phyloP scores from a whole-genome alignment of 345 rosid species.

The Eucalyptus tenuipes region DNA sequence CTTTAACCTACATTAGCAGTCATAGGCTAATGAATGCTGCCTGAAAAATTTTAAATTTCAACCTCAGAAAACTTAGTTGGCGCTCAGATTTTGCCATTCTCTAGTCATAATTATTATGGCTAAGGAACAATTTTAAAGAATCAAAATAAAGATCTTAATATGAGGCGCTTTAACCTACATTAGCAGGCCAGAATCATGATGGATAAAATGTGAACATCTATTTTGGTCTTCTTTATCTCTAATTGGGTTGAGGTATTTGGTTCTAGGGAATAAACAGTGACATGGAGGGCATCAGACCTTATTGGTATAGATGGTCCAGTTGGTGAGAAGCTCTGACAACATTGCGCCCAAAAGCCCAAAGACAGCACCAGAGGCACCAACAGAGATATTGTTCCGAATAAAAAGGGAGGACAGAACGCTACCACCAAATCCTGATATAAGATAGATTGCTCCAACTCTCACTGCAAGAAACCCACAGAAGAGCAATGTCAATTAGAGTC shows the following conservation, averaged over 20 bases:
- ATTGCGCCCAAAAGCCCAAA: constrained; percentile 97
- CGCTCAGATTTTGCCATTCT: background rate
- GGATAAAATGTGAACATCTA: background rate
- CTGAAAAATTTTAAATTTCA: background rate
- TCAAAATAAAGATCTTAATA: background rate
- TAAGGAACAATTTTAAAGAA: background rate
- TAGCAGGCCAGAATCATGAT: background rate
- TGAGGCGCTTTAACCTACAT: background rate
- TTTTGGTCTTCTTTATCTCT: background rate
- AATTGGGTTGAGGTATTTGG: background rate
- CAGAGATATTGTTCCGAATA: constrained; percentile 58
- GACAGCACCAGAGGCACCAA: constrained; percentile 99
- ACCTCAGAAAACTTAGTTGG: background rate
- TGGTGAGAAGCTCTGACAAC: constrained; percentile 90
- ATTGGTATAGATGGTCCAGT: constrained; percentile 88
- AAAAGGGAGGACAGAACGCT: constrained; percentile 81
- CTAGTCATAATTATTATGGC: background rate
- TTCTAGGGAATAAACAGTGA: background rate
- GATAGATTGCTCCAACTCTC: constrained; percentile 70
- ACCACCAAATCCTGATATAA: constrained; percentile 85
- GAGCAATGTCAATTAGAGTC: background rate
- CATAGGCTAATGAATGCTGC: background rate
- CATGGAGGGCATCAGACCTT: constrained; percentile 38
- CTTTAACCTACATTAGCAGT: background rate
- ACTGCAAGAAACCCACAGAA: constrained; percentile 18